A percentile compares a stretch with the other conserved stretches of the same genome.
Evolutionary conservation across 2,329 filamentous ascomycete species (phyloP).

Genomic region (Thielaviopsis punctulata): DNA sequence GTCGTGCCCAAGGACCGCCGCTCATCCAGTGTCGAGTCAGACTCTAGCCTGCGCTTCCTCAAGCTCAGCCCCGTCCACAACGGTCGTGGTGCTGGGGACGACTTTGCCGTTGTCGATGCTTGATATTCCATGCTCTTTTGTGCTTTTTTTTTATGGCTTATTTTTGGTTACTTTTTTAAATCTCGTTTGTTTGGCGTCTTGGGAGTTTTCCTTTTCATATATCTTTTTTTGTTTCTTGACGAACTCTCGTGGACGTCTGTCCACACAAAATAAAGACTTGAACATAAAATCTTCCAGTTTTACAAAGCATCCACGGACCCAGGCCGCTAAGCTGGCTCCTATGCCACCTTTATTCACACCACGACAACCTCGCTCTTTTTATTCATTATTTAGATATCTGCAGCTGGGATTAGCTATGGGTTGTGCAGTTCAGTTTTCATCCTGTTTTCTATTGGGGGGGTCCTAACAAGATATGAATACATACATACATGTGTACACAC

Average conservation of each 20-base stretch:
- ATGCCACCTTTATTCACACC: conserved; percentile 1
- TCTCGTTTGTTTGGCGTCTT: not conserved
- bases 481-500: too few species aligned
- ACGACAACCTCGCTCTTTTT: not conserved
- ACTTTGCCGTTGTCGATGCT: conserved; percentile 24
- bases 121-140: conserved; percentile 6
- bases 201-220: not conserved
- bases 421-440: not conserved
- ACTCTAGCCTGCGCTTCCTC: conserved; percentile 30
- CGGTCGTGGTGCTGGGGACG: conserved; percentile 41
- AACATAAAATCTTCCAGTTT: too few species aligned
- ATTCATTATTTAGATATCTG: not conserved
- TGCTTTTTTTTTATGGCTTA: not conserved
- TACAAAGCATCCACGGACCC: not conserved
- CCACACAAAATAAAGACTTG: not conserved
- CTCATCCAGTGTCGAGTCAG: conserved; percentile 37
- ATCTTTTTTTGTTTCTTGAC: conserved; percentile 2
- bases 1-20: conserved; percentile 24
- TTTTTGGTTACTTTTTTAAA: not conserved
- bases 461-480: not conserved
- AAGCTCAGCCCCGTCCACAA: conserved; percentile 49
- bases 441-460: too few species aligned
- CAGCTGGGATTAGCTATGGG: not conserved
- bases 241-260: conserved; percentile 6
- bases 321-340: not conserved